These are phyloP conservation scores for Verbena officinalis DNA, from an alignment of 257 asterid genomes.

Conservation along the genomic window DNA sequence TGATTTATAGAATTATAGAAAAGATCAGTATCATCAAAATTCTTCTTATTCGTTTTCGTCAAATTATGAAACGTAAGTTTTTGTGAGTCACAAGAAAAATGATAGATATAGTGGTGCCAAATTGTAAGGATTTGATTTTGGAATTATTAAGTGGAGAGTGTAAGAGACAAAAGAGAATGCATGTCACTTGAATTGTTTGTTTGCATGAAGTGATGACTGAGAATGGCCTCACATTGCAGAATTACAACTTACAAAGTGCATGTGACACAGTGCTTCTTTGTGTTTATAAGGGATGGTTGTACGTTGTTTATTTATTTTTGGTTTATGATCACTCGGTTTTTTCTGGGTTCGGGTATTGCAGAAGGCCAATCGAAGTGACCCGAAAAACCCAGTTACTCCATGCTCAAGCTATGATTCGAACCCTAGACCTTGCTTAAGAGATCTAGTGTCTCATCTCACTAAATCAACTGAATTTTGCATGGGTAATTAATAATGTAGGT, in stretches of 20 bases:
- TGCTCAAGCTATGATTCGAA: no score
- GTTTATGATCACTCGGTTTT: no score
- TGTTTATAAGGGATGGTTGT: not conserved
- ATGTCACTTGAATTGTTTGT: conserved; percentile 38
- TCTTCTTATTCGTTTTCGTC: no score
- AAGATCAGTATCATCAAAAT: no score
- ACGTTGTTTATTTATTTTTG: no score
- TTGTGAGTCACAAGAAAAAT: conserved; percentile 18
- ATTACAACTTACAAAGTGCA: conserved; percentile 26
- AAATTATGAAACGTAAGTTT: not conserved
- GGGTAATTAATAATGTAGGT: no score
- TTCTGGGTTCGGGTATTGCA: no score
- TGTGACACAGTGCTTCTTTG: conserved; percentile 19
- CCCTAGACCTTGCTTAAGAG: no score
- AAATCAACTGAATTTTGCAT: no score
- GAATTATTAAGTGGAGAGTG: conserved; percentile 26
- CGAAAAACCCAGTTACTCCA: no score
- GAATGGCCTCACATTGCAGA: conserved; percentile 34
- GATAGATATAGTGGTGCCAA: conserved; percentile 24
- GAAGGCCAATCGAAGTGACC: no score
- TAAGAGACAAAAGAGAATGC: conserved; percentile 45
- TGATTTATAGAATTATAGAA: not conserved
- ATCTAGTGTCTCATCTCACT: no score
- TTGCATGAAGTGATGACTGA: conserved; percentile 26
- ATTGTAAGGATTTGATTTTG: conserved; percentile 36